Percentiles rank a stretch among this genome's conserved stretches.
Evolutionary conservation across 495 filamentous ascomycete species (phyloP).

Genomic region (Neurospora sp.): DNA sequence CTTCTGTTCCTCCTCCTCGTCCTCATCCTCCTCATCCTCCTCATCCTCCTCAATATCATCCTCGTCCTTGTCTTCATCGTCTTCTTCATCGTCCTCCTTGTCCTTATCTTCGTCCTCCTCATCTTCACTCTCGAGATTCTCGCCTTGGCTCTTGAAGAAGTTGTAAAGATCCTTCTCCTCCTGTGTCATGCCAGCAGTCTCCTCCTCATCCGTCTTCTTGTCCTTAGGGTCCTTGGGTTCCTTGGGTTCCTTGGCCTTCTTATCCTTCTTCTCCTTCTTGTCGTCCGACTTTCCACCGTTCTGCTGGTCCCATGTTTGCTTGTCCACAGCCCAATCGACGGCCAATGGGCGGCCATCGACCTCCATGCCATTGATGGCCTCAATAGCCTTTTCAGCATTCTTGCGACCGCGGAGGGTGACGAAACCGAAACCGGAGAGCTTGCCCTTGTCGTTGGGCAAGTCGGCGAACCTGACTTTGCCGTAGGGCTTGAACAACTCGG

Average conservation of each 20-base stretch:
- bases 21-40: slow-evolving; percentile 34
- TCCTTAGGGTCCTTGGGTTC: slow-evolving; percentile 41
- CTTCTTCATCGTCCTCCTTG: slow-evolving; percentile 43
- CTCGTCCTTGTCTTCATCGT: slow-evolving; percentile 24
- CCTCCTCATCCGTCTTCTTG: slow-evolving; percentile 24
- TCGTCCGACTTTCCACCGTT: slow-evolving; percentile 32
- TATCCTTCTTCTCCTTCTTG: slow-evolving; percentile 22
- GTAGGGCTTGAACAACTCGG: slow-evolving; percentile 67
- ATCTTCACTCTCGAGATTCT: slow-evolving; percentile 36
- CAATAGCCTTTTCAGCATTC: slow-evolving; percentile 85
- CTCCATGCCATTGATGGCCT: slow-evolving; percentile 75
- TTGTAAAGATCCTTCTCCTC: slow-evolving; percentile 23
- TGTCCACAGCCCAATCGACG: slow-evolving; percentile 95
- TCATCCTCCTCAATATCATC: slow-evolving; percentile 34
- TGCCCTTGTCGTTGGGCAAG: slow-evolving; percentile 65
- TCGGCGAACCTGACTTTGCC: slow-evolving; percentile 80
- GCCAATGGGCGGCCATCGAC: slow-evolving; percentile 79
- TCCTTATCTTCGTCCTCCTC: slow-evolving; percentile 35
- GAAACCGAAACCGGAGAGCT: slow-evolving; percentile 83
- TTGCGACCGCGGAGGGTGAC: slow-evolving; percentile 78
- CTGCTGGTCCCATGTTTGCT: slow-evolving; percentile 65
- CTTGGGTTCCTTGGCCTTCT: slow-evolving; percentile 56
- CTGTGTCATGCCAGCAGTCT: slow-evolving; percentile 34
- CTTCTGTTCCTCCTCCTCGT: slow-evolving; percentile 27
- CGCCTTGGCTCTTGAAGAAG: slow-evolving; percentile 23